Conservation (phyloP, 768 basidiomycete species). For the Rhizopogon sp. region DNA sequence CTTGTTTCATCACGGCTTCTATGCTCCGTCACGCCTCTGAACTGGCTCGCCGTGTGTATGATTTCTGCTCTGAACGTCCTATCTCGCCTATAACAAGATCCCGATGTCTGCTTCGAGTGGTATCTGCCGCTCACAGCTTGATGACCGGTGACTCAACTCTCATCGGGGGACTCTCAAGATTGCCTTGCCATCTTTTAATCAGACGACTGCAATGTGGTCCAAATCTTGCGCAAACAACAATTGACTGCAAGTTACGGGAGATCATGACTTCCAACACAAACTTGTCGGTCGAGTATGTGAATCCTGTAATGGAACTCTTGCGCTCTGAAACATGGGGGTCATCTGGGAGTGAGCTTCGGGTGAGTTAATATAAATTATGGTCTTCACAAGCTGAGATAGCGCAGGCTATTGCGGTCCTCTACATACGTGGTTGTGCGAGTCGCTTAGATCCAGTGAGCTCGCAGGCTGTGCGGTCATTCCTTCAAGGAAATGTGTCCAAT, state of each 20-base stretch:
- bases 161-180: constrained; percentile 19
- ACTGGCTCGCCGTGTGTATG: constrained; percentile 34
- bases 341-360: constrained; percentile 23
- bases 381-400: neutral
- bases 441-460: constrained; percentile 22
- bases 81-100: constrained; percentile 29
- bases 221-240: constrained; percentile 14
- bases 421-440: constrained; percentile 27
- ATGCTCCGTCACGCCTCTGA: constrained; percentile 38
- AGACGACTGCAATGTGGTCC: constrained; percentile 42
- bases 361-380: constrained; percentile 13
- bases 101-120: constrained; percentile 35
- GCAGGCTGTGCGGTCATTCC: constrained; percentile 15
- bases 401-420: constrained; percentile 19
- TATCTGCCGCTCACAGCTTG: constrained; percentile 26
- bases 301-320: constrained; percentile 32
- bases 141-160: constrained; percentile 18
- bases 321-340: constrained; percentile 35
- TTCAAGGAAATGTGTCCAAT: constrained; percentile 10
- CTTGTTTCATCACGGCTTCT: constrained; percentile 47
- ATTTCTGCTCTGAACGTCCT: constrained; percentile 36
- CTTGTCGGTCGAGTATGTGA: neutral
- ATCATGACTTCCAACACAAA: neutral
- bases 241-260: neutral
- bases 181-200: constrained; percentile 37